phyloP scores from a whole-genome alignment of 352 stramenopile species.

The Sclerospora graminicola region DNA sequence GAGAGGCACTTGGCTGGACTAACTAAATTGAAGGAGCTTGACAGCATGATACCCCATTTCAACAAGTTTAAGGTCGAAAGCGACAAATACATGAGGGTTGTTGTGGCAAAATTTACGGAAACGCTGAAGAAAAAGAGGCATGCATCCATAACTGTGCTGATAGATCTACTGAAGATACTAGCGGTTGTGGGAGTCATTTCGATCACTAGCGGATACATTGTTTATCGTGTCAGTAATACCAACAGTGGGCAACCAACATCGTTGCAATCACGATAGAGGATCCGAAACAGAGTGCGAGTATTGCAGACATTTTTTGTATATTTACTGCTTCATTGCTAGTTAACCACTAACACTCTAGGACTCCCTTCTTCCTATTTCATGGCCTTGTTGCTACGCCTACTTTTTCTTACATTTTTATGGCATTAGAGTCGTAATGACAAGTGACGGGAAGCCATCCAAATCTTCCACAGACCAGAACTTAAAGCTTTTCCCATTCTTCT shows the following conservation, averaged over 20 bases:
- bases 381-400: too few species aligned
- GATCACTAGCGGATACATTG: conserved; percentile 6
- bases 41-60: conserved; percentile 1
- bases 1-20: conserved; percentile 5
- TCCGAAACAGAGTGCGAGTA: too few species aligned
- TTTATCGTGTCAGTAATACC: conserved; percentile 12
- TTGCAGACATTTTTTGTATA: too few species aligned
- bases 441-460: not conserved
- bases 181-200: conserved; percentile 5
- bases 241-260: too few species aligned
- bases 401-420: too few species aligned
- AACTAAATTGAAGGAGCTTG: too few species aligned
- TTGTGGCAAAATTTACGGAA: conserved; percentile 7
- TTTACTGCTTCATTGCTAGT: too few species aligned
- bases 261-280: too few species aligned
- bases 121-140: conserved; percentile 8
- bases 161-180: conserved; percentile 16
- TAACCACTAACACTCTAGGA: too few species aligned
- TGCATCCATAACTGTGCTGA: conserved; percentile 6
- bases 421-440: too few species aligned
- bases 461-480: not conserved
- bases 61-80: not conserved
- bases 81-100: not conserved
- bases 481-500: conserved; percentile 19
- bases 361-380: too few species aligned